Base-by-base conservation (phyloP, 139 green algal species). In the Chlamydomonas eustigma region DNA sequence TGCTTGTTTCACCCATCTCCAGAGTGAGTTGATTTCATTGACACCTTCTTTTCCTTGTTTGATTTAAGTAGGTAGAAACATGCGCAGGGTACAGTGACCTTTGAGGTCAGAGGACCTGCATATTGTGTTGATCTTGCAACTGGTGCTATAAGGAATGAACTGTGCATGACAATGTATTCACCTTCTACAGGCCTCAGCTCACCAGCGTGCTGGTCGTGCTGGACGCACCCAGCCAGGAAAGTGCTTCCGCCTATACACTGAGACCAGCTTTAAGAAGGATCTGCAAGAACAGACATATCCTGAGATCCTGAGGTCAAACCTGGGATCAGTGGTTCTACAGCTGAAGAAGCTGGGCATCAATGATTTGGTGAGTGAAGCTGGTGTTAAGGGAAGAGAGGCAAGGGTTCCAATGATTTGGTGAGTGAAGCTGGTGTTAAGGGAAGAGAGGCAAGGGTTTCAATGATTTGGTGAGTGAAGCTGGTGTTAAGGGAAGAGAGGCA, bases 311-410 rank as follows among this genome's bases (percentile, higher is more conserved):
- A 85, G 96, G 35, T 98, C 92, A 71, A 99, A 99, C 85, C 88
- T 99, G 37, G 94, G 93, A 58, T 93, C 84, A 1, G 95, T 98
- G 50, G 96, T 99, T 75, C 83, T 99, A 78, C 92, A 98, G 88
- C 90, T 99, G 5, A 99, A 99, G 80, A 99, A 99, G 91, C 91
- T 99, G 71, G 96, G 95, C 51, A 98, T 99, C 39, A 92, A 99
- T 66, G 96, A 99, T 85, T 84, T 99, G 81, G 96, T 99, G 79
- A 71, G n/a, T n/a, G n/a, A n/a, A n/a, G n/a, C n/a, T n/a, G n/a
- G n/a, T n/a, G 85, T 64, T 4, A 5, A 50, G 30, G 66, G 66
- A n/a, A 34, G 25, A 69, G n/a, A n/a, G 12, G 22, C n/a, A 69
- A 30, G 28, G 66, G 66, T 30, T 12, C 32, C 31, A 73, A 2